Evolutionary conservation across 495 filamentous ascomycete species (phyloP).

Genomic region (Penicillium soppii): DNA sequence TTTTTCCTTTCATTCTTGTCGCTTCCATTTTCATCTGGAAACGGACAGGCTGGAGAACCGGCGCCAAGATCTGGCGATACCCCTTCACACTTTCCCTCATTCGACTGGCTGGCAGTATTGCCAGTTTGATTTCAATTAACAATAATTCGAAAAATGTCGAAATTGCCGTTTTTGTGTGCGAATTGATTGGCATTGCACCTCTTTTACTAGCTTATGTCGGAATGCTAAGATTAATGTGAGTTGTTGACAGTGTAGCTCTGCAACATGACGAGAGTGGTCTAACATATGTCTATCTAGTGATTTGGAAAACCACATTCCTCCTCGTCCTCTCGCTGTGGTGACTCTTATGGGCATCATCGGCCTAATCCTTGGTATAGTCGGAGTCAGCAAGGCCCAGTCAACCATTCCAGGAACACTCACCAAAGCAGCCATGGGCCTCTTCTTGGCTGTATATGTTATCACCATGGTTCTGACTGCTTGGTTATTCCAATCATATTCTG

Average conservation of each 20-base stretch:
- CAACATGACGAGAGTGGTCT: neutral
- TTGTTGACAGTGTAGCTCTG: neutral
- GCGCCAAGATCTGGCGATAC: constrained; percentile 29
- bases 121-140: constrained; percentile 19
- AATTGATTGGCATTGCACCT: constrained; percentile 33
- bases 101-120: constrained; percentile 28
- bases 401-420: constrained; percentile 12
- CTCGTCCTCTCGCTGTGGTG: constrained; percentile 5
- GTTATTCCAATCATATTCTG: constrained; percentile 5
- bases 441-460: constrained; percentile 26
- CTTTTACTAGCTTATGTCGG: constrained; percentile 28
- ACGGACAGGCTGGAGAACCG: constrained; percentile 26
- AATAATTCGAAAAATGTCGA: constrained; percentile 15
- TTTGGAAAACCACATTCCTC: constrained; percentile 11
- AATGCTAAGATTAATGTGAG: constrained; percentile 31
- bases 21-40: constrained; percentile 27
- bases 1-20: constrained; percentile 25
- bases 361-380: constrained; percentile 29
- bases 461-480: constrained; percentile 7
- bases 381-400: constrained; percentile 14
- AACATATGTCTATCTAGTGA: constrained; percentile 20
- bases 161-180: constrained; percentile 23
- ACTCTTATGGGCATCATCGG: constrained; percentile 21
- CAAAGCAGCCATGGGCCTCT: constrained; percentile 31
- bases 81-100: constrained; percentile 29